These are phyloP conservation scores for Zasmidium citrigriseum DNA, from an alignment of 2,329 filamentous ascomycete genomes.

Conservation along the genomic window DNA sequence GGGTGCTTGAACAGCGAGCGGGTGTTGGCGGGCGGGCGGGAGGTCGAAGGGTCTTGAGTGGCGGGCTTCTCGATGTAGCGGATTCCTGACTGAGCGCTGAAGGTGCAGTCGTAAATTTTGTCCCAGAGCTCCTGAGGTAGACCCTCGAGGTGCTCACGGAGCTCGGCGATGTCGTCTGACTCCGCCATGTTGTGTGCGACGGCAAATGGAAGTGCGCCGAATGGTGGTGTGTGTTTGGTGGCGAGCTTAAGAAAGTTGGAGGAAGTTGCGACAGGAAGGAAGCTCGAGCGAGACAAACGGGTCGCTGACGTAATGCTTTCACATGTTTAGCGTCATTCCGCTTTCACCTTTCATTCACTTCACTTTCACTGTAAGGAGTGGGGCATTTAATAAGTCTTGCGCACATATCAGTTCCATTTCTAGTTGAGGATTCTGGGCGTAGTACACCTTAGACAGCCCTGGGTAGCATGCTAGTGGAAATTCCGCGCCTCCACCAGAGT, in stretches of 20 bases:
- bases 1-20: too few relatives aligned
- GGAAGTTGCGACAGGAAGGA: background rate
- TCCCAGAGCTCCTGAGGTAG: background rate
- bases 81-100: background rate
- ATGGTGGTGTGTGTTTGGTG: background rate
- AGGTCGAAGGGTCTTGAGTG: too few relatives aligned
- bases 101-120: background rate
- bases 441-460: too few relatives aligned
- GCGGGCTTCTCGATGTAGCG: too few relatives aligned
- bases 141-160: background rate
- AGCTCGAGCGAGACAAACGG: background rate
- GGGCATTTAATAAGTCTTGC: too few relatives aligned
- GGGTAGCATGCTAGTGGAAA: too few relatives aligned
- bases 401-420: too few relatives aligned
- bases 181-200: background rate
- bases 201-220: too few relatives aligned
- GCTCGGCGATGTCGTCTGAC: background rate
- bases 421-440: too few relatives aligned
- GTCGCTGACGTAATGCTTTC: background rate
- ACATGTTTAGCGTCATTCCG: background rate
- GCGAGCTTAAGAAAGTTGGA: background rate
- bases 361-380: too few relatives aligned
- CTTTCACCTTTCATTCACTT: background rate
- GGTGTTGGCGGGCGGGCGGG: too few relatives aligned
- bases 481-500: too few relatives aligned